These are phyloP conservation scores for Sodiomyces alkalinus DNA, from an alignment of 2,329 filamentous ascomycete genomes.

Conservation along the genomic window DNA sequence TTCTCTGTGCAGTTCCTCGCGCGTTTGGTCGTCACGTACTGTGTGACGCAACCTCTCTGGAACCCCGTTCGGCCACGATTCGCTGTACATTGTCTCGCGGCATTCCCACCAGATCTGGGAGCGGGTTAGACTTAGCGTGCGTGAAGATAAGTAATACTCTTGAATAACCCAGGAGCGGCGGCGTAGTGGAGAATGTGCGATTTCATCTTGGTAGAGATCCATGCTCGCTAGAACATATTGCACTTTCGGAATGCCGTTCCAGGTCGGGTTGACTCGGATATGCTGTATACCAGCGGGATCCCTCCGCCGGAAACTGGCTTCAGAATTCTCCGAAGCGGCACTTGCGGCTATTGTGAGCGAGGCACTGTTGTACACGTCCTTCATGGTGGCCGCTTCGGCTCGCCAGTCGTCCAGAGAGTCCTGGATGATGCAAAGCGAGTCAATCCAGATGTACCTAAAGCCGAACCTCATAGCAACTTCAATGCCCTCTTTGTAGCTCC, in stretches of 20 bases:
- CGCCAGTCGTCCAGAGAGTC: constrained; percentile 8
- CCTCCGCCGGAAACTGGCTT: not conserved
- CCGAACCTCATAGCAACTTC: constrained; percentile 10
- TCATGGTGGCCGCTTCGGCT: constrained; percentile 7
- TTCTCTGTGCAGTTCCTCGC: not conserved
- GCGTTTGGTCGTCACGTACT: too few species aligned
- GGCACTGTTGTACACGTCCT: constrained; percentile 6
- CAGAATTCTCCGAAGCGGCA: not conserved
- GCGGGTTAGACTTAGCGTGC: constrained; percentile 1
- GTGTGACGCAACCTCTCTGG: too few species aligned
- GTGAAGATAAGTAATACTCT: constrained; percentile 1
- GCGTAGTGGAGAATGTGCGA: too few species aligned
- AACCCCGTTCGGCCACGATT: too few species aligned
- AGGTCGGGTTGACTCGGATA: too few species aligned
- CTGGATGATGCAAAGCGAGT: constrained; percentile 18
- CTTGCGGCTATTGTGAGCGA: constrained; percentile 4
- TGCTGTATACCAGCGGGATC: not conserved
- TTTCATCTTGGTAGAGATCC: too few species aligned
- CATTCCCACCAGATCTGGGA: constrained; percentile 9
- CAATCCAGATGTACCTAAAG: constrained; percentile 16
- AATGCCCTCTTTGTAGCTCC: constrained; percentile 14
- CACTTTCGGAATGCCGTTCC: too few species aligned
- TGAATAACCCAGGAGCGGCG: not conserved
- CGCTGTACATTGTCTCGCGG: too few species aligned
- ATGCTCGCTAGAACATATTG: not conserved